Evolutionary conservation across 441 rosid genomes (phyloP).

Genomic region (Dalechampia spathulata): DNA sequence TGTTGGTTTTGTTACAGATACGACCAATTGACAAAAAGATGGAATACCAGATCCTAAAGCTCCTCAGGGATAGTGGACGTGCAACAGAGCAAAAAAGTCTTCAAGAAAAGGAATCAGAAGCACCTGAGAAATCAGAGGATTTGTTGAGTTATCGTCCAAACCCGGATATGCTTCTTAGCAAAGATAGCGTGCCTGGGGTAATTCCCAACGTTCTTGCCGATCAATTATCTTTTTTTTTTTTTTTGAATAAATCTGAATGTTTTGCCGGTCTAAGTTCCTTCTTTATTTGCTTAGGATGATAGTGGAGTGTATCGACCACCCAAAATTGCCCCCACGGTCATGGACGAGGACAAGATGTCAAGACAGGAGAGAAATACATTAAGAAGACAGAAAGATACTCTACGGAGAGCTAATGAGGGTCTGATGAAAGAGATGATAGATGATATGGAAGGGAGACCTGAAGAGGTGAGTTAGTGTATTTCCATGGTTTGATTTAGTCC

Average conservation of each 20-base stretch:
- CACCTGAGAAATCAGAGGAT: conserved; percentile 47
- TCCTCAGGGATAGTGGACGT: conserved; percentile 36
- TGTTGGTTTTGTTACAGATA: conserved; percentile 36
- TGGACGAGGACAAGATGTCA: conserved; percentile 75
- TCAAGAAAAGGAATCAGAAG: conserved; percentile 30
- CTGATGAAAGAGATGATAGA: conserved; percentile 63
- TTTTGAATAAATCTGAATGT: neutral
- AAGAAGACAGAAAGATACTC: conserved; percentile 56
- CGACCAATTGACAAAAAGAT: conserved; percentile 85
- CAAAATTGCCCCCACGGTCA: conserved; percentile 61
- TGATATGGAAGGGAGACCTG: conserved; percentile 74
- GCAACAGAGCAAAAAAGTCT: conserved; percentile 24
- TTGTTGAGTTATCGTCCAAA: conserved; percentile 66
- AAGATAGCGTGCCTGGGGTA: conserved; percentile 36
- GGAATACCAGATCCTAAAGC: conserved; percentile 85
- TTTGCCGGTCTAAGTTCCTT: conserved; percentile 9
- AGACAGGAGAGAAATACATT: conserved; percentile 58
- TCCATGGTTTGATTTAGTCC: too few species aligned
- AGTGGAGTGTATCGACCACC: conserved; percentile 59
- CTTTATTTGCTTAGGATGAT: conserved; percentile 37
- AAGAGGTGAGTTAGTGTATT: conserved; percentile 41
- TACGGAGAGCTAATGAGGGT: conserved; percentile 45
- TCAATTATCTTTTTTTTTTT: neutral
- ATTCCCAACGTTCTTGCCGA: conserved; percentile 10
- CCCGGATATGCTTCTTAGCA: conserved; percentile 63